A percentile compares a stretch with the other conserved stretches of the same genome.
These are phyloP conservation scores for Asterophora parasitica DNA, from an alignment of 768 basidiomycete species.

Conservation along the genomic window DNA sequence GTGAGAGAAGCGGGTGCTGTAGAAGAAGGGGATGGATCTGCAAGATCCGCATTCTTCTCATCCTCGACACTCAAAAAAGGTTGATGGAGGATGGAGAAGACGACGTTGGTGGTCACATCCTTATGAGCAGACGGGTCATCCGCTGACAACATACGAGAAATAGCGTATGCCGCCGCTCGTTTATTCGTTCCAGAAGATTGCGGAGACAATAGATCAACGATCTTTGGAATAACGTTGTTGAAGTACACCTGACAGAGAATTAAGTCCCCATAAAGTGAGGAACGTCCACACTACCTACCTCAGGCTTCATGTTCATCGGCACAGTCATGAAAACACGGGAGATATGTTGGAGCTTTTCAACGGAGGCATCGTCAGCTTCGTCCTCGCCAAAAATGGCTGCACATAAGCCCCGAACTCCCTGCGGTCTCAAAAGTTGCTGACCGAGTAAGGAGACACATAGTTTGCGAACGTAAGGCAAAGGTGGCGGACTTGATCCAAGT, in stretches of 20 bases:
- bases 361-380: conserved; percentile 46
- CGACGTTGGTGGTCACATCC: conserved; percentile 27
- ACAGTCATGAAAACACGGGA: conserved; percentile 58
- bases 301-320: conserved; percentile 48
- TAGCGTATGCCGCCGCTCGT: conserved; percentile 61
- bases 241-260: conserved; percentile 54
- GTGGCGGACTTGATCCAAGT: conserved; percentile 40
- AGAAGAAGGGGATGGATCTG: conserved; percentile 1
- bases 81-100: conserved; percentile 47
- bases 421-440: conserved; percentile 63
- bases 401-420: conserved; percentile 67
- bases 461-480: conserved; percentile 50
- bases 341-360: conserved; percentile 73
- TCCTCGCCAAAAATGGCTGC: conserved; percentile 66
- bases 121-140: conserved; percentile 25
- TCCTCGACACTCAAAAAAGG: conserved; percentile 35
- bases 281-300: conserved; percentile 38
- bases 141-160: conserved; percentile 58
- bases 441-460: conserved; percentile 61
- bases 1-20: conserved; percentile 10
- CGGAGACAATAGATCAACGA: conserved; percentile 46
- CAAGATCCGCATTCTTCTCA: background rate
- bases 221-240: conserved; percentile 44
- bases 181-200: conserved; percentile 40
- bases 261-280: conserved; percentile 1